phyloP scores from a whole-genome alignment of 1,284 basidiomycete species.

The Chiua sp. region DNA sequence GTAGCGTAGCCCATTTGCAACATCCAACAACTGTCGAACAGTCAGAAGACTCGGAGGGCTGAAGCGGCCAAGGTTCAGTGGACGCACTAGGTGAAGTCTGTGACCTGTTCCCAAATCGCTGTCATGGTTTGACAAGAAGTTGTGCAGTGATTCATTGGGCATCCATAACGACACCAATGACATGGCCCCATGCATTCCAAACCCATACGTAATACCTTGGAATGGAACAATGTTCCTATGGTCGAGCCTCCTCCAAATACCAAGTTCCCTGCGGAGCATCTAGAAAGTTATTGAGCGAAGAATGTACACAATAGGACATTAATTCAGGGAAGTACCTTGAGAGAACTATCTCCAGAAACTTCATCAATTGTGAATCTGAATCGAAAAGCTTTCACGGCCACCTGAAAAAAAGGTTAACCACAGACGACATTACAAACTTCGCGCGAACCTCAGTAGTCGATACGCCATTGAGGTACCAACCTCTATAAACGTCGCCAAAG shows the following conservation, averaged over 20 bases:
- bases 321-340: no score
- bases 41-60: background rate
- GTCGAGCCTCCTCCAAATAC: background rate
- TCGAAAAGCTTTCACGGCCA: no score
- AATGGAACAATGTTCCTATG: background rate
- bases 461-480: no score
- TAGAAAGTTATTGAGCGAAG: no score
- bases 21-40: background rate
- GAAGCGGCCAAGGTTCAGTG: background rate
- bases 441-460: no score
- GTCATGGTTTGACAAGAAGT: background rate
- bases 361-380: no score
- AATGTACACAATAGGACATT: no score
- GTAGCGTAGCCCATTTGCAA: background rate
- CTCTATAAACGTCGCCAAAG: no score
- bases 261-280: background rate
- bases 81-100: background rate
- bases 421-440: no score
- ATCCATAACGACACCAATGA: background rate
- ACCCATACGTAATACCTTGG: background rate
- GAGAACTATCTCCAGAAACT: no score
- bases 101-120: background rate
- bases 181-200: background rate
- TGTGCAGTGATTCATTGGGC: background rate
- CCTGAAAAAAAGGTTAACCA: no score